Evolutionary conservation across 192 early-diverging fungal species (phyloP), one percentile per base, ranked within the genome.

Genomic region (Nowakowskiella sp.): DNA sequence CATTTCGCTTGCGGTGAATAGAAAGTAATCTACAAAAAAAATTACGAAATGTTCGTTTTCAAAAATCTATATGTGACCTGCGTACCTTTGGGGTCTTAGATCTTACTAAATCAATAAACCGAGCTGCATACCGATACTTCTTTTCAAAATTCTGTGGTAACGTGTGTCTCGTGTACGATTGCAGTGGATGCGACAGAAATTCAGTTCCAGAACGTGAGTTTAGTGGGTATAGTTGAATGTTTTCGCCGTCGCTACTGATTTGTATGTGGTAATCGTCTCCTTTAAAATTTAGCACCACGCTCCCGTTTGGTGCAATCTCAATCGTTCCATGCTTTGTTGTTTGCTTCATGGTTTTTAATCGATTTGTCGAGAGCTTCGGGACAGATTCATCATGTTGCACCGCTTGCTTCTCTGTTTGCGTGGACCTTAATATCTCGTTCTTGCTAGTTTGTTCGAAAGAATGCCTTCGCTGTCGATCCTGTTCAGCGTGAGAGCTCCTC

Each of bases 1-100:
- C 78, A 85, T 29, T 76, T 72, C 0, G 83, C 87, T 64, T 88
- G 87, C 13, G 87, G 80, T 6, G 85, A 85, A 47, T 65, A 72
- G 22, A 89, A 76, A 3, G 67, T 50, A 27, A 89, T 75, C 42
- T 83, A 43, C 4, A 22, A 8, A 29, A n/a, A 57, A 43, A n/a
- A n/a, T n/a, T n/a, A n/a, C n/a, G 44, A 6, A 28, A 47, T 62
- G 58, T 7, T n/a, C 6, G 7, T 58, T 22, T 6, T 21, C 6
- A 22, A 58, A 19, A 6, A 16, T 24, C 52, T 23, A 10, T 59
- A 6, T 8, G 16, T 47, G 7, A 22, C 3, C n/a, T n/a, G 19
- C 56, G 4, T 33, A 73, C 70, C 52, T 76, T 76, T n/a, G 78
- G 73, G 9, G 82, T 83, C 60, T 83, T 82, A 1, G 69, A 62